Percentiles rank a stretch among this genome's conserved stretches.
Conservation (phyloP, 805 yeast species). For the Tetrapisispora iriomotensis region DNA sequence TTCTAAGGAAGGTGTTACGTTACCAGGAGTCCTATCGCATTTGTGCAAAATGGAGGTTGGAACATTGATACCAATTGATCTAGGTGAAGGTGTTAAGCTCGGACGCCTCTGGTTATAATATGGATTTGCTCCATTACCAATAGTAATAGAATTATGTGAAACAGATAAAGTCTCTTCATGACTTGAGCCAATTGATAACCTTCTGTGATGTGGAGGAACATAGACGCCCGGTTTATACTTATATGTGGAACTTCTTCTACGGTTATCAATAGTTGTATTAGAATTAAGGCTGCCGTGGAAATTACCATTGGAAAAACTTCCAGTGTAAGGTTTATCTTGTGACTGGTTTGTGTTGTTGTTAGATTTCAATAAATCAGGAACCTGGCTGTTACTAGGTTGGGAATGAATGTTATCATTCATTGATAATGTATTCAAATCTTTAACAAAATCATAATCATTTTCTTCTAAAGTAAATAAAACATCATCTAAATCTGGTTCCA, state of each 20-base stretch:
- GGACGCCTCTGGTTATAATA: slow-evolving; percentile 7
- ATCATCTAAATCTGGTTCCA: slow-evolving; percentile 26
- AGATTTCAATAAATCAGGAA: slow-evolving; percentile 27
- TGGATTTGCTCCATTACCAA: slow-evolving; percentile 5
- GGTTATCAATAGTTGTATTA: neutral
- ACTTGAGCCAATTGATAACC: slow-evolving; percentile 17
- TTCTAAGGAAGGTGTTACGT: neutral
- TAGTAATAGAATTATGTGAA: slow-evolving; percentile 14
- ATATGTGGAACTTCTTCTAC: slow-evolving; percentile 6
- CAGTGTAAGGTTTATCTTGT: too few relatives aligned
- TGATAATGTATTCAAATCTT: slow-evolving; percentile 19
- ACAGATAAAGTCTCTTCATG: slow-evolving; percentile 19
- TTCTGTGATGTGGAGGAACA: slow-evolving; percentile 48
- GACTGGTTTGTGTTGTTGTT: too few relatives aligned
- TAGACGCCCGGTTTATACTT: slow-evolving; percentile 28
- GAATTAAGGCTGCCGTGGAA: neutral
- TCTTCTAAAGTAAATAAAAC: slow-evolving; percentile 29
- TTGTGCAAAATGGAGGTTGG: neutral
- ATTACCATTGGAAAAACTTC: too few relatives aligned
- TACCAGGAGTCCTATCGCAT: neutral
- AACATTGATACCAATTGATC: neutral
- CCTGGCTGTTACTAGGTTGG: slow-evolving; percentile 4
- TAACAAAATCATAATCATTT: slow-evolving; percentile 23
- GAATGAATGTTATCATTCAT: slow-evolving; percentile 10
- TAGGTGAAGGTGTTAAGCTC: slow-evolving; percentile 3